Evolutionary conservation across 768 basidiomycete species (phyloP).

Genomic region (Amanita inopinata): DNA sequence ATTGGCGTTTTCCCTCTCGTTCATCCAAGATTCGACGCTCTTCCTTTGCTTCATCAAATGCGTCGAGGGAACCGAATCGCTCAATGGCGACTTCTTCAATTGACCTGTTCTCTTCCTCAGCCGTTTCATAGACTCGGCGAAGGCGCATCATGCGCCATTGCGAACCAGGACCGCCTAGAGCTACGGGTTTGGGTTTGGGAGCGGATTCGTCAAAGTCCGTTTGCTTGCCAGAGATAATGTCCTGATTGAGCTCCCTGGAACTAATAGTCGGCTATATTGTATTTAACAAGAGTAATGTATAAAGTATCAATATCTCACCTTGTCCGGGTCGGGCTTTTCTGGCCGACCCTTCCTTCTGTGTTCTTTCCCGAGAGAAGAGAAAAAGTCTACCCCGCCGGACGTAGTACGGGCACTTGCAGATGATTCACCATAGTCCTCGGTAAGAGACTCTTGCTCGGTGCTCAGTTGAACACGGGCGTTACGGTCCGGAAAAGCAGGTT

Average conservation of each 20-base stretch:
- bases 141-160: constrained; percentile 99
- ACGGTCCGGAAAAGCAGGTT: constrained; percentile 17
- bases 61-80: constrained; percentile 75
- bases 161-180: constrained; percentile 86
- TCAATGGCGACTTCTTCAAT: constrained; percentile 80
- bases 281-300: not conserved
- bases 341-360: constrained; percentile 47
- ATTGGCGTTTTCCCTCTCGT: constrained; percentile 47
- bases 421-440: constrained; percentile 56
- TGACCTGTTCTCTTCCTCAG: constrained; percentile 68
- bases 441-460: constrained; percentile 39
- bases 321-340: constrained; percentile 59
- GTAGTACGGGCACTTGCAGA: constrained; percentile 34
- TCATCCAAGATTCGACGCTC: constrained; percentile 83
- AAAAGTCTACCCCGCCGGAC: constrained; percentile 73
- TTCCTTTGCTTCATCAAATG: constrained; percentile 83
- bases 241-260: constrained; percentile 51
- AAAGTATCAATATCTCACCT: constrained; percentile 33
- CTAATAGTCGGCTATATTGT: constrained; percentile 47
- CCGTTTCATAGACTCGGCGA: constrained; percentile 79
- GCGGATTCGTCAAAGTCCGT: constrained; percentile 31
- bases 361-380: constrained; percentile 78
- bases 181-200: constrained; percentile 36
- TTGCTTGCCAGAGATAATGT: constrained; percentile 36
- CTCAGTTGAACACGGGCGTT: constrained; percentile 13